Evolutionary conservation across 208 protist genomes (phyloP).

Genomic region (Acanthamoeba royreba): DNA sequence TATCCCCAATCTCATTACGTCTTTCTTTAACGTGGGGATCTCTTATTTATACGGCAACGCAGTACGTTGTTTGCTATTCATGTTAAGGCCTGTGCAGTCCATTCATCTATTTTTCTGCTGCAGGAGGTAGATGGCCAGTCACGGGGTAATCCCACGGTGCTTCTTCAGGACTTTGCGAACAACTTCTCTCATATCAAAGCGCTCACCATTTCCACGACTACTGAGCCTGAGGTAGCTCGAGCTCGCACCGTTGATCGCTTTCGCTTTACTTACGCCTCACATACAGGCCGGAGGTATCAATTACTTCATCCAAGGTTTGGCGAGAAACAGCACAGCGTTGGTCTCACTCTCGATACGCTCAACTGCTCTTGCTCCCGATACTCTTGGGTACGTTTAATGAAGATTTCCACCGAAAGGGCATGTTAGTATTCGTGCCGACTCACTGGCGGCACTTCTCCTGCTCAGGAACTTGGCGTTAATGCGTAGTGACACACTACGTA

Average conservation of each 20-base stretch:
- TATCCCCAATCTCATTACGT: background rate
- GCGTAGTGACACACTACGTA: background rate
- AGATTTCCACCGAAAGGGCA: background rate
- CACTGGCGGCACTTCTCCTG: background rate
- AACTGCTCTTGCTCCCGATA: background rate
- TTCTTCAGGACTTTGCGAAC: background rate
- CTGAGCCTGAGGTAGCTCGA: background rate
- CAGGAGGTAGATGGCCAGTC: no score
- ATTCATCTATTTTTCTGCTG: no score
- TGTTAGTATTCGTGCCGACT: no score
- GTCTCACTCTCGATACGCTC: background rate
- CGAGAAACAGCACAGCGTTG: background rate
- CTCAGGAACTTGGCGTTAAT: background rate
- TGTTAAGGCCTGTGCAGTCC: background rate
- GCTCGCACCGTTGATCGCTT: background rate
- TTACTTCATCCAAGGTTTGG: background rate
- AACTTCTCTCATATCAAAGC: background rate
- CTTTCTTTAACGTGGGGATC: background rate
- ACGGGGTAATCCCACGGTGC: background rate
- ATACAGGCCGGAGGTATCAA: background rate
- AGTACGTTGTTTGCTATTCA: background rate
- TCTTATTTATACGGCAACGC: background rate
- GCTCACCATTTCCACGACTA: background rate
- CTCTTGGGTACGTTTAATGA: background rate
- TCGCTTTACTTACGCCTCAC: no score